Evolutionary conservation across 805 yeast species (phyloP).

Genomic region (Schwanniomyces yamadae): DNA sequence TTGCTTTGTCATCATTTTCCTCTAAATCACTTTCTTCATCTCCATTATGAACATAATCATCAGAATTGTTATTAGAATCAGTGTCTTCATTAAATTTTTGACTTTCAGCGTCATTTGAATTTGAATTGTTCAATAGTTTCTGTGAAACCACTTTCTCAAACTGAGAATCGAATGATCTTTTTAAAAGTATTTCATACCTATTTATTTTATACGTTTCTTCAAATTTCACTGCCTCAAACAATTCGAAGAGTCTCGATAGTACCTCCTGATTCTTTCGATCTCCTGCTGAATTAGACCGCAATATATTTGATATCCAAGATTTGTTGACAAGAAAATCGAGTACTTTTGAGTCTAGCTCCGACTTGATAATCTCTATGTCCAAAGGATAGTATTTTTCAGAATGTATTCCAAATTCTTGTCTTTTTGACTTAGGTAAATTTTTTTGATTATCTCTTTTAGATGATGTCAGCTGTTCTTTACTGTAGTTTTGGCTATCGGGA

Average conservation of each 20-base stretch:
- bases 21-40: slow-evolving; percentile 26
- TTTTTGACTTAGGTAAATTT: slow-evolving; percentile 44
- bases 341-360: slow-evolving; percentile 44
- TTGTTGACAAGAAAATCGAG: slow-evolving; percentile 19
- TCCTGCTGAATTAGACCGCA: slow-evolving; percentile 5
- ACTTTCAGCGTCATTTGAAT: not conserved
- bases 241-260: slow-evolving; percentile 7
- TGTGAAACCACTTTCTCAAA: slow-evolving; percentile 9
- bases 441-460: not conserved
- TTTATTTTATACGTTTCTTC: slow-evolving; percentile 7
- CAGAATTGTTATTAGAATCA: not conserved
- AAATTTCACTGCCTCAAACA: slow-evolving; percentile 10
- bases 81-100: not conserved
- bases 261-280: slow-evolving; percentile 8
- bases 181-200: slow-evolving; percentile 4
- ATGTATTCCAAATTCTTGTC: slow-evolving; percentile 69
- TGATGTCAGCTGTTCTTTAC: slow-evolving; percentile 2
- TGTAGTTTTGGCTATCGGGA: slow-evolving; percentile 30
- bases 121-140: not conserved
- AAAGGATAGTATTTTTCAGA: slow-evolving; percentile 67
- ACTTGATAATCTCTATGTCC: slow-evolving; percentile 58
- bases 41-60: slow-evolving; percentile 12
- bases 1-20: slow-evolving; percentile 15
- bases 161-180: slow-evolving; percentile 7
- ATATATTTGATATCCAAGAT: slow-evolving; percentile 21